Conservation (phyloP, 768 basidiomycete genomes). For the Artomyces pyxidatus region DNA sequence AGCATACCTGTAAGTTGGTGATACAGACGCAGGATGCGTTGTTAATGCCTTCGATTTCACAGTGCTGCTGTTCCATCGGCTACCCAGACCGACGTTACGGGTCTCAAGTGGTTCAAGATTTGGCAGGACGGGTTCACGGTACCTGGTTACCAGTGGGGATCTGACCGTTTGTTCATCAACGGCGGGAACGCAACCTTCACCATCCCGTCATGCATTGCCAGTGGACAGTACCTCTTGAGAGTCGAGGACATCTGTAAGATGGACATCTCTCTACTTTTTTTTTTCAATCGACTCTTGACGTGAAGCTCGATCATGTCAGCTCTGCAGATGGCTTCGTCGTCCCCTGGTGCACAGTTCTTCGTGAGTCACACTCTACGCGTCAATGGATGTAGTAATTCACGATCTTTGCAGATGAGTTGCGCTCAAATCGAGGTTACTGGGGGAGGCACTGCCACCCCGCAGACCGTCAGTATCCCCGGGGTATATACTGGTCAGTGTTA, state of each 20-base stretch:
- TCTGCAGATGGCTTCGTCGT: conserved; percentile 34
- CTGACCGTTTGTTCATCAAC: conserved; percentile 38
- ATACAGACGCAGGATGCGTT: background rate
- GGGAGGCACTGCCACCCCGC: conserved; percentile 23
- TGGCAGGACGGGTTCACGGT: conserved; percentile 34
- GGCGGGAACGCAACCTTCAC: conserved; percentile 37
- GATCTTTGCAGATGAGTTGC: conserved; percentile 24
- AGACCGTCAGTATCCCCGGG: conserved; percentile 28
- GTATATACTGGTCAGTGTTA: conserved; percentile 24
- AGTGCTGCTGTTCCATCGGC: conserved; percentile 41
- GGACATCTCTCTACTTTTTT: conserved; percentile 5
- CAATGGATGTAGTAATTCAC: no score
- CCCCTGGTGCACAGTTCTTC: conserved; percentile 53
- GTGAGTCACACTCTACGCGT: conserved; percentile 14
- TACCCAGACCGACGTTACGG: conserved; percentile 36
- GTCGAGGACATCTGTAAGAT: conserved; percentile 42
- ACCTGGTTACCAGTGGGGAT: conserved; percentile 32
- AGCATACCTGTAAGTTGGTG: conserved; percentile 36
- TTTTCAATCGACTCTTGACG: background rate
- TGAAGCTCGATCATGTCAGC: conserved; percentile 27
- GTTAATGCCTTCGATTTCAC: background rate
- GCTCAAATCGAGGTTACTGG: conserved; percentile 30
- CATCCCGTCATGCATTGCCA: conserved; percentile 20
- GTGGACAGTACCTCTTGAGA: conserved; percentile 21
- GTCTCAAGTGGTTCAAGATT: conserved; percentile 49